Evolutionary conservation across 2,329 filamentous ascomycete genomes (phyloP).

Genomic region (Colletotrichum zoysiae): DNA sequence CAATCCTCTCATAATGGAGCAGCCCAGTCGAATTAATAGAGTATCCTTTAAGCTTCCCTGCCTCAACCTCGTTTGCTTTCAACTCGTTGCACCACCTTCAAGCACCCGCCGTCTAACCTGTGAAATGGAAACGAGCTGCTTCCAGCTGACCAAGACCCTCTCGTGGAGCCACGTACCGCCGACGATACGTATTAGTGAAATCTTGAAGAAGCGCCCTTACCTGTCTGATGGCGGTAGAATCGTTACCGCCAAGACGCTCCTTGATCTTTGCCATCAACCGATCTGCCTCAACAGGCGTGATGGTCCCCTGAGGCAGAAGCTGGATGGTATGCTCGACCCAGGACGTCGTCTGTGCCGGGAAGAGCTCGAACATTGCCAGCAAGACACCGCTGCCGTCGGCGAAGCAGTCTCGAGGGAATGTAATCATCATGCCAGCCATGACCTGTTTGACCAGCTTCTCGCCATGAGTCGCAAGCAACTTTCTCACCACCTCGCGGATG

Average conservation of each 20-base stretch:
- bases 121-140: slow-evolving; percentile 87
- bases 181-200: slow-evolving; percentile 94
- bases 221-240: slow-evolving; percentile 73
- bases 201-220: slow-evolving; percentile 91
- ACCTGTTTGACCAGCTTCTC: slow-evolving; percentile 87
- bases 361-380: slow-evolving; percentile 86
- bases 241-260: slow-evolving; percentile 78
- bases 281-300: slow-evolving; percentile 84
- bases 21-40: neutral
- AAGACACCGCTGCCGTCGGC: slow-evolving; percentile 94
- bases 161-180: slow-evolving; percentile 93
- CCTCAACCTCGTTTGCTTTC: neutral
- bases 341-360: slow-evolving; percentile 80
- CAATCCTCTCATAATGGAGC: neutral
- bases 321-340: slow-evolving; percentile 90
- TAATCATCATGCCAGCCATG: slow-evolving; percentile 99
- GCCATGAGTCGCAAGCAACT: slow-evolving; percentile 77
- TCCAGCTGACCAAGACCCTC: slow-evolving; percentile 91
- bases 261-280: slow-evolving; percentile 84
- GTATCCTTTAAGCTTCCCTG: neutral
- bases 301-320: slow-evolving; percentile 84
- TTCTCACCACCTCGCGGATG: slow-evolving; percentile 79
- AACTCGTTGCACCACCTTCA: neutral
- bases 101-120: slow-evolving; percentile 15
- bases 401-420: slow-evolving; percentile 95